Percentiles rank a stretch among this genome's conserved stretches.
phyloP scores from a whole-genome alignment of 2,329 filamentous ascomycete species.

The Calonectria pauciramosa region DNA sequence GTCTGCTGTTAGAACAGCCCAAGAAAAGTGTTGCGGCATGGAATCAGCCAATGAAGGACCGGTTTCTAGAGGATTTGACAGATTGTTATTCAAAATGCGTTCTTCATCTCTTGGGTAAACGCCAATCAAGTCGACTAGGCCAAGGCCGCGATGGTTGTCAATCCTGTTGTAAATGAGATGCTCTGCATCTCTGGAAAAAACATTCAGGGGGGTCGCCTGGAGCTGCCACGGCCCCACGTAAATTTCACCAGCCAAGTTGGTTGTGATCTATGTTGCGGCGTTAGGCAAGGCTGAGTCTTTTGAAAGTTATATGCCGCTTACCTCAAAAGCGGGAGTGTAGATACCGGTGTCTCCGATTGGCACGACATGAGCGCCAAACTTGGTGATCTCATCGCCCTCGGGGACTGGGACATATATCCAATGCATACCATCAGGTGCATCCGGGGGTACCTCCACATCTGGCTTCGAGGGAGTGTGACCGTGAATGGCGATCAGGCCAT shows the following conservation, averaged over 20 bases:
- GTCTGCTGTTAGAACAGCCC: neutral
- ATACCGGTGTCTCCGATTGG: neutral
- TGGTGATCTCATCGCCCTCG: neutral
- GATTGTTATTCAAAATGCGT: neutral
- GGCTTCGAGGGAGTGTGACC: neutral
- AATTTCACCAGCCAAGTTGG: neutral
- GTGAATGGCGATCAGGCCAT: neutral
- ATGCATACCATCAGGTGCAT: neutral
- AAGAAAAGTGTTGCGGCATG: neutral
- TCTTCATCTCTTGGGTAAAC: neutral
- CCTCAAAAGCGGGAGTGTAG: neutral
- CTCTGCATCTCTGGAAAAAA: neutral
- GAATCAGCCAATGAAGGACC: neutral
- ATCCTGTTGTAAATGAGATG: constrained; percentile 5
- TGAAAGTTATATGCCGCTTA: neutral
- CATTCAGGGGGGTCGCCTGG: neutral
- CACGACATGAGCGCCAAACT: neutral
- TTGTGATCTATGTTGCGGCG: neutral
- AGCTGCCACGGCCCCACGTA: constrained; percentile 1
- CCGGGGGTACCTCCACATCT: neutral
- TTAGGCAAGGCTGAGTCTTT: neutral
- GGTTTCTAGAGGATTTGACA: neutral
- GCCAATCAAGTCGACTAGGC: neutral
- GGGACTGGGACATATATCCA: neutral
- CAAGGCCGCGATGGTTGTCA: neutral